Evolutionary conservation across 176 grass and related monocot species (phyloP).

Genomic region (Aechmea fasciata): DNA sequence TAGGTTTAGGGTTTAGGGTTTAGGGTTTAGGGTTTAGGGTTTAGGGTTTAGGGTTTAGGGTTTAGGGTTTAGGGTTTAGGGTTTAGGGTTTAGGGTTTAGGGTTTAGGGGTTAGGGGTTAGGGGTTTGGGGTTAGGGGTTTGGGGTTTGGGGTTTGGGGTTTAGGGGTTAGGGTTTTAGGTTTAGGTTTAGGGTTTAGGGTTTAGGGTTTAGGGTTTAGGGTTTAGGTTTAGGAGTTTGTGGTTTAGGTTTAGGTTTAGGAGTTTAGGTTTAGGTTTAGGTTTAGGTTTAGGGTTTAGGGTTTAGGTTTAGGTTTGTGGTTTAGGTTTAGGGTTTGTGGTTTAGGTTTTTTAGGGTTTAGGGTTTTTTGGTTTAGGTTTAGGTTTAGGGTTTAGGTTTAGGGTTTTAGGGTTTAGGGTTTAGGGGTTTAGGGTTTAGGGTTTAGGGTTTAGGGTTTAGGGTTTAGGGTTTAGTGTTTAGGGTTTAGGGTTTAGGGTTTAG

Average conservation of each 20-base stretch:
- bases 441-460: constrained; percentile 14
- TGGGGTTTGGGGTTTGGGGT: constrained; percentile 7
- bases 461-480: constrained; percentile 14
- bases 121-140: constrained; percentile 10
- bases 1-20: constrained; percentile 8
- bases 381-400: constrained; percentile 11
- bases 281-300: constrained; percentile 1
- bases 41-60: constrained; percentile 17
- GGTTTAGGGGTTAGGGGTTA: constrained; percentile 5
- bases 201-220: constrained; percentile 3
- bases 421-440: neutral
- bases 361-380: constrained; percentile 13
- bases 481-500: constrained; percentile 17
- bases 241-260: too few relatives aligned
- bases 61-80: constrained; percentile 14
- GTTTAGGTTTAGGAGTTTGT: neutral
- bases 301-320: constrained; percentile 13
- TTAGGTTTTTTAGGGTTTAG: too few relatives aligned
- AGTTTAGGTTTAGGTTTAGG: neutral
- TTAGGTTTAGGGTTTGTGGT: too few relatives aligned
- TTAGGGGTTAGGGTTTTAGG: constrained; percentile 1
- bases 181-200: constrained; percentile 16
- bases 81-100: constrained; percentile 4
- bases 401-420: constrained; percentile 11
- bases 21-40: constrained; percentile 19